These are phyloP conservation scores for Taphrina communis DNA, from an alignment of 1,139 yeast species.

Conservation along the genomic window DNA sequence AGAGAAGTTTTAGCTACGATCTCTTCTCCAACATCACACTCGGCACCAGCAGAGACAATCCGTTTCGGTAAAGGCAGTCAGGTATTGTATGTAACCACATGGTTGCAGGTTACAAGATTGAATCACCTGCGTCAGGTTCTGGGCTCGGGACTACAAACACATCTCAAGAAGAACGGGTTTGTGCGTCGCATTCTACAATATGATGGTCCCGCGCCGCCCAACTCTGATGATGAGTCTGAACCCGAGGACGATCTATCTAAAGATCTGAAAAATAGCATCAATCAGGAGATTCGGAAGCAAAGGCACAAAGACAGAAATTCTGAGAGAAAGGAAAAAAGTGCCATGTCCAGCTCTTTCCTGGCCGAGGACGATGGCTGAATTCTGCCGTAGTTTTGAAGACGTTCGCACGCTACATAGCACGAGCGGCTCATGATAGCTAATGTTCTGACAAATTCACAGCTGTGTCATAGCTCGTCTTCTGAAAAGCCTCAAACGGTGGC, in stretches of 20 bases:
- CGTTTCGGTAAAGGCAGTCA: slow-evolving; percentile 42
- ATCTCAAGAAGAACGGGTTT: slow-evolving; percentile 45
- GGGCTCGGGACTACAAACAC: slow-evolving; percentile 46
- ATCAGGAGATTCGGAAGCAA: slow-evolving; percentile 40
- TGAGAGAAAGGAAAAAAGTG: slow-evolving; percentile 35
- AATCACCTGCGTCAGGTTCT: slow-evolving; percentile 45
- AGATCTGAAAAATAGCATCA: slow-evolving; percentile 36
- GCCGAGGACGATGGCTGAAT: slow-evolving; percentile 33
- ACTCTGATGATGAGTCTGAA: slow-evolving; percentile 39
- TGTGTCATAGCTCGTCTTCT: no score
- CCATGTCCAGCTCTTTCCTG: slow-evolving; percentile 35
- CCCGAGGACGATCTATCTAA: slow-evolving; percentile 34
- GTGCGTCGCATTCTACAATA: slow-evolving; percentile 45
- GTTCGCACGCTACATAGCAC: no score
- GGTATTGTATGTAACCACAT: slow-evolving; percentile 44
- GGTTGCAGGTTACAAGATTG: slow-evolving; percentile 45
- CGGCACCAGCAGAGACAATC: slow-evolving; percentile 40
- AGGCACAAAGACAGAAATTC: slow-evolving; percentile 41
- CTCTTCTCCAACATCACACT: slow-evolving; percentile 40
- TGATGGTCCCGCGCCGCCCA: slow-evolving; percentile 43
- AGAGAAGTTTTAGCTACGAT: slow-evolving; percentile 47
- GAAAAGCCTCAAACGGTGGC: no score
- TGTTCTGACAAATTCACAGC: no score
- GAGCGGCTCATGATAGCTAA: no score
- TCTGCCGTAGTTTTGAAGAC: no score